Evolutionary conservation across 2,329 filamentous ascomycete species (phyloP).

Genomic region (Trichoderma sp.): DNA sequence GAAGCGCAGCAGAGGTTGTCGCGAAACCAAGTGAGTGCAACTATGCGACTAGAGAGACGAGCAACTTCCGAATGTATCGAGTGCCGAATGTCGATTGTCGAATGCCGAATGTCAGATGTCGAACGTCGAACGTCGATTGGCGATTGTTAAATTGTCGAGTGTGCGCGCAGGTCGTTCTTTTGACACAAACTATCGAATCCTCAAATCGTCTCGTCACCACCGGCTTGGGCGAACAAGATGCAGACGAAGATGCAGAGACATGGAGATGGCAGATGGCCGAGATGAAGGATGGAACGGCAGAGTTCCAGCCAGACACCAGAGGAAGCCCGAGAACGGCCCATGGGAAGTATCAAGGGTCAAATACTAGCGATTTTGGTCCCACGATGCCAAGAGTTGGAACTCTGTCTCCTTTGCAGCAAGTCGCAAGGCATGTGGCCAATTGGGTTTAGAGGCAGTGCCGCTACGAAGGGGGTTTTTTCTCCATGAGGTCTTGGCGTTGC

Average conservation of each 20-base stretch:
- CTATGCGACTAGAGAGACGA: not conserved
- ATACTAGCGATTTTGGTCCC: conserved; percentile 11
- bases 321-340: not conserved
- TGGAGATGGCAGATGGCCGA: not conserved
- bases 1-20: not conserved
- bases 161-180: not conserved
- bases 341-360: conserved; percentile 12
- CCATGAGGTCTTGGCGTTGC: conserved; percentile 18
- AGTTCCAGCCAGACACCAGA: not conserved
- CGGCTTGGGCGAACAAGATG: not conserved
- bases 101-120: not conserved
- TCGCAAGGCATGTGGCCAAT: conserved; percentile 14
- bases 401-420: not conserved
- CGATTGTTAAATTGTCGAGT: not conserved
- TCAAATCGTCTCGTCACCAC: not conserved
- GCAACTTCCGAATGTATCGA: not conserved
- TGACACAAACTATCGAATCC: not conserved
- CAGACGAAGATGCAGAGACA: not conserved
- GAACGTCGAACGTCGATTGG: not conserved
- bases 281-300: not conserved
- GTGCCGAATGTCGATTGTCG: too few species aligned
- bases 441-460: conserved; percentile 19
- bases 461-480: conserved; percentile 2
- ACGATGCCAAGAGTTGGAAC: conserved; percentile 15
- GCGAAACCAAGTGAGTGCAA: not conserved